These are phyloP conservation scores for Leucaena leucocephala DNA, from an alignment of 306 rosid species.

Conservation along the genomic window DNA sequence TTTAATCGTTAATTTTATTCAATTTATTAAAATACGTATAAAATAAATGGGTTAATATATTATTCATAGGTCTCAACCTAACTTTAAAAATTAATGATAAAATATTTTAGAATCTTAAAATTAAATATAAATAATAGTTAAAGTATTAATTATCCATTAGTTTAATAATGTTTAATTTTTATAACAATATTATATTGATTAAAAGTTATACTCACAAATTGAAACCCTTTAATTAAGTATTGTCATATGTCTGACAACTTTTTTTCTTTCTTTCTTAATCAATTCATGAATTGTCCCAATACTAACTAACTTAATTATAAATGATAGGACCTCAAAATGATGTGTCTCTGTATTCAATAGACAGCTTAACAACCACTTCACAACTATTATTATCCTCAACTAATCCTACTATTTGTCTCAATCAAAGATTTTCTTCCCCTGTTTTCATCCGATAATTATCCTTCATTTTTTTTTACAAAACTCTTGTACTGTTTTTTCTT, in stretches of 20 bases:
- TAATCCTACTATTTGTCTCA: not conserved
- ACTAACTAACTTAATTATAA: not conserved
- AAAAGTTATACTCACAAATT: not conserved
- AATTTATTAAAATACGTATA: too few species aligned
- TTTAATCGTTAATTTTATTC: too few species aligned
- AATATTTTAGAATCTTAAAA: too few species aligned
- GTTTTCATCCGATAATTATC: not conserved
- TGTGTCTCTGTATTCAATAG: not conserved
- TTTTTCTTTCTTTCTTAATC: not conserved
- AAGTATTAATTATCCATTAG: too few species aligned
- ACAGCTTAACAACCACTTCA: conserved; percentile 4
- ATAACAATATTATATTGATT: not conserved
- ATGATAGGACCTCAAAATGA: not conserved
- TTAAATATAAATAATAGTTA: too few species aligned
- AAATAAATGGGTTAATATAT: too few species aligned
- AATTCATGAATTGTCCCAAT: not conserved
- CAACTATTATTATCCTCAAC: conserved; percentile 1
- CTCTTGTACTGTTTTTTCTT: not conserved
- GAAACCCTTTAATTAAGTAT: not conserved
- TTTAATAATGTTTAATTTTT: not conserved
- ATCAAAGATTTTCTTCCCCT: not conserved
- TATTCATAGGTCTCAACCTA: too few species aligned
- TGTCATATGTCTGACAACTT: not conserved
- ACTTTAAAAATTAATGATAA: too few species aligned
- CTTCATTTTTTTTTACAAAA: not conserved